Percentiles rank a stretch among this genome's conserved stretches.
Conservation (phyloP, 331 rosid genomes). For the Cucumis variabilis region DNA sequence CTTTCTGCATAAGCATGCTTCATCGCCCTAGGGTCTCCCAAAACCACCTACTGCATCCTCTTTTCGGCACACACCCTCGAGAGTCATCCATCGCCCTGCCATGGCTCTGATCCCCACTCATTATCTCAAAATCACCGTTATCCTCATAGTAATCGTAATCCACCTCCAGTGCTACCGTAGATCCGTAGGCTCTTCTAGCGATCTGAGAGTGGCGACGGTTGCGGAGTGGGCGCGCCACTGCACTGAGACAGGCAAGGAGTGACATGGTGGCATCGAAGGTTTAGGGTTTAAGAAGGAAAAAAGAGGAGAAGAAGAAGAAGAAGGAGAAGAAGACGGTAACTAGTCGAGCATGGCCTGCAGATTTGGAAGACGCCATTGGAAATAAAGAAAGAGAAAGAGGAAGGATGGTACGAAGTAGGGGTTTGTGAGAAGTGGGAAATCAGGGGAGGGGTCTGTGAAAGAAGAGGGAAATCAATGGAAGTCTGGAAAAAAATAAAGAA, state of each 20-base stretch:
- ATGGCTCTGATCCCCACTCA: constrained; percentile 25
- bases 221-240: constrained; percentile 12
- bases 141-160: constrained; percentile 30
- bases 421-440: too few species aligned
- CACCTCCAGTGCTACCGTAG: constrained; percentile 37
- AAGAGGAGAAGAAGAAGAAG: not conserved
- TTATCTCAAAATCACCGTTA: constrained; percentile 29
- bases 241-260: constrained; percentile 18
- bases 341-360: too few species aligned
- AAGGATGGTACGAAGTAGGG: too few species aligned
- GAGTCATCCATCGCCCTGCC: constrained; percentile 34
- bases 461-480: too few species aligned
- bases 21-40: constrained; percentile 40
- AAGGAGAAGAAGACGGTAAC: not conserved
- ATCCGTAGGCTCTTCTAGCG: constrained; percentile 26
- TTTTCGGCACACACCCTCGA: constrained; percentile 35
- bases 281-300: constrained; percentile 23
- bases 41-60: constrained; percentile 48
- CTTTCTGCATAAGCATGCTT: constrained; percentile 47
- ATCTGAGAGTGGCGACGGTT: not conserved
- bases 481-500: too few species aligned
- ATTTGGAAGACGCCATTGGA: constrained; percentile 13
- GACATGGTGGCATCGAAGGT: constrained; percentile 31
- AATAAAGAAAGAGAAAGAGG: not conserved
- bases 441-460: too few species aligned